Conservation (phyloP, 352 stramenopile species). For the Peronospora farinosa region DNA sequence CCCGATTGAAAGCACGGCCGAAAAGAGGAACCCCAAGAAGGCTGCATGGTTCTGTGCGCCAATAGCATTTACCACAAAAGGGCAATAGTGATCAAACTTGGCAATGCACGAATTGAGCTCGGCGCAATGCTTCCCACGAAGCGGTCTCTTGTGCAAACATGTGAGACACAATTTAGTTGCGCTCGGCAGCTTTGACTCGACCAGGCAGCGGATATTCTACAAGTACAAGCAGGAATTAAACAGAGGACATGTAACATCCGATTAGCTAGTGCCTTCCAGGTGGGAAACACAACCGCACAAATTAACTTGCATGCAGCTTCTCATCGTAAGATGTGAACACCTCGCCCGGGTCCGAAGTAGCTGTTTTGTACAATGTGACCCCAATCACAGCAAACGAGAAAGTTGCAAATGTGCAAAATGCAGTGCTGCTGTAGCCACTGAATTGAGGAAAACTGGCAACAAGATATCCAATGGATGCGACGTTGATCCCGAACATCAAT, state of each 20-base stretch:
- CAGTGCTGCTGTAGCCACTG: conserved; percentile 23
- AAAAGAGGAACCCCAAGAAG: conserved; percentile 91
- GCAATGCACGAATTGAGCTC: conserved; percentile 75
- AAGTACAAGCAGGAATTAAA: background rate
- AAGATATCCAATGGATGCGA: conserved; percentile 64
- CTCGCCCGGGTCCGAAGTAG: conserved; percentile 46
- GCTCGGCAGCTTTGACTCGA: conserved; percentile 67
- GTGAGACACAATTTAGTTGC: conserved; percentile 75
- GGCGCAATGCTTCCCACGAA: conserved; percentile 74
- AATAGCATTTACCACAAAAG: conserved; percentile 90
- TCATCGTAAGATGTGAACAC: conserved; percentile 62
- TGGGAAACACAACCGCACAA: background rate
- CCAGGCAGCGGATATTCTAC: conserved; percentile 60
- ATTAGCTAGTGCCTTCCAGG: background rate
- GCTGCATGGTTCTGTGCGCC: conserved; percentile 90
- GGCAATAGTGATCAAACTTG: conserved; percentile 83
- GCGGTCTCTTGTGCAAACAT: conserved; percentile 64
- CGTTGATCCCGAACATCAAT: conserved; percentile 69
- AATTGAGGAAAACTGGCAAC: conserved; percentile 40
- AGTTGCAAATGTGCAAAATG: conserved; percentile 22
- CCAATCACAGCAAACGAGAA: conserved; percentile 36
- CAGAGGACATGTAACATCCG: background rate
- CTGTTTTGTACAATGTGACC: conserved; percentile 51
- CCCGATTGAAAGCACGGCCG: conserved; percentile 48
- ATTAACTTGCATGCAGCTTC: conserved; percentile 46